Conservation (phyloP, 1,139 yeast genomes). For the Candida gigantensis region DNA sequence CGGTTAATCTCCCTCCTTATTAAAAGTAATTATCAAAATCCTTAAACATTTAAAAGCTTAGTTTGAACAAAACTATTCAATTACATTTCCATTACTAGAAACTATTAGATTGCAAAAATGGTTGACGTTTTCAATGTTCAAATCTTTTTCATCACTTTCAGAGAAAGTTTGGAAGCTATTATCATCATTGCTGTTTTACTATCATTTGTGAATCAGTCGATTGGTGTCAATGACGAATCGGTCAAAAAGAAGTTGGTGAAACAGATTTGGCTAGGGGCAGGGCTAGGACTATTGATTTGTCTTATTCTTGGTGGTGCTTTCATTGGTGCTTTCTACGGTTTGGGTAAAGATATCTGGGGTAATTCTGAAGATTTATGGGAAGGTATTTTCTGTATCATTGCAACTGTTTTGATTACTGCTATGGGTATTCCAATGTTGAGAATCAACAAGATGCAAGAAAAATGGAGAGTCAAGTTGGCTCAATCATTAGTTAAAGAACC, state of each 20-base stretch:
- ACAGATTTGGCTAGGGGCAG: constrained; percentile 83
- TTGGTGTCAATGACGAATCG: constrained; percentile 54
- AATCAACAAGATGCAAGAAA: constrained; percentile 85
- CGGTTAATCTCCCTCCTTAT: too few species aligned
- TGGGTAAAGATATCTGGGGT: constrained; percentile 84
- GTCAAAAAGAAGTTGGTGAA: constrained; percentile 61
- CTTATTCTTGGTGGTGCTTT: constrained; percentile 79
- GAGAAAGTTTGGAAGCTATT: constrained; percentile 90
- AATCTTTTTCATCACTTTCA: constrained; percentile 79
- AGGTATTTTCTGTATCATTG: constrained; percentile 82
- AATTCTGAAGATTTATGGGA: constrained; percentile 91
- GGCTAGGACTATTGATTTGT: constrained; percentile 71
- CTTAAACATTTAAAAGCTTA: too few species aligned
- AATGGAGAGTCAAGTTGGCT: constrained; percentile 90
- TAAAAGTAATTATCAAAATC: too few species aligned
- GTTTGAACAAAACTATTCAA: neutral
- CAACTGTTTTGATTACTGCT: constrained; percentile 75
- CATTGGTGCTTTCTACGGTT: constrained; percentile 78
- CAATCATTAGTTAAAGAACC: constrained; percentile 58
- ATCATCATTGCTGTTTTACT: constrained; percentile 86
- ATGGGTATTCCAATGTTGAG: constrained; percentile 95
- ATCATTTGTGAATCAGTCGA: constrained; percentile 86
- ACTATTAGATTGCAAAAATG: constrained; percentile 19
- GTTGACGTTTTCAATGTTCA: constrained; percentile 54
- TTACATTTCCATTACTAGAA: neutral